Evolutionary conservation across 495 filamentous ascomycete species (phyloP).

Genomic region (Opeltia flavorubescens): DNA sequence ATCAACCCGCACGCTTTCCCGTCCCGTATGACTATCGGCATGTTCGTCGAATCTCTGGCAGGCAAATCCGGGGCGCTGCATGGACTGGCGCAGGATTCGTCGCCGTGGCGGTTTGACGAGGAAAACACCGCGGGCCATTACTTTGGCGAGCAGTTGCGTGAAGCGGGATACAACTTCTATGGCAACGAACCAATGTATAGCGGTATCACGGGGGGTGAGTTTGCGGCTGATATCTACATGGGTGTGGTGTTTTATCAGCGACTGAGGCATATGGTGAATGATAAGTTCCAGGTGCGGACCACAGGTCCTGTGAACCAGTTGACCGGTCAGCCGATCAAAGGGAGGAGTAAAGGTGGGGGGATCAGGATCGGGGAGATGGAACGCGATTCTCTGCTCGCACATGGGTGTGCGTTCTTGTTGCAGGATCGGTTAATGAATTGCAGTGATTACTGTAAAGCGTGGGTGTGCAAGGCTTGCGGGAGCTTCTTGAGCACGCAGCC

Average conservation of each 20-base stretch:
- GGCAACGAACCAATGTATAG: conserved; percentile 97
- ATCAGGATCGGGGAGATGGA: conserved; percentile 99
- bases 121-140: conserved; percentile 84
- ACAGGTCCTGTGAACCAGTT: conserved; percentile 79
- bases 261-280: conserved; percentile 97
- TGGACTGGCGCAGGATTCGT: conserved; percentile 85
- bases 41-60: conserved; percentile 95
- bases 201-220: conserved; percentile 88
- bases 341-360: conserved; percentile 87
- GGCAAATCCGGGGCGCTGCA: conserved; percentile 91
- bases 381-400: conserved; percentile 82
- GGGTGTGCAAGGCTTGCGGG: conserved; percentile 79
- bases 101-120: conserved; percentile 89
- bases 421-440: conserved; percentile 96
- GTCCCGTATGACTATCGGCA: conserved; percentile 99
- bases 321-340: conserved; percentile 95
- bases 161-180: conserved; percentile 93
- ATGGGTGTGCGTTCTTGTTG: conserved; percentile 86
- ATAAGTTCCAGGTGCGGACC: conserved; percentile 96
- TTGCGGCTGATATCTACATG: conserved; percentile 90
- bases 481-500: conserved; percentile 75
- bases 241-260: conserved; percentile 97
- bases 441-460: conserved; percentile 74
- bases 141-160: conserved; percentile 87
- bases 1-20: conserved; percentile 99